A percentile compares a stretch with the other conserved stretches of the same genome.
Conservation (phyloP, 2,329 filamentous ascomycete genomes). For the Talaromyces sp. region DNA sequence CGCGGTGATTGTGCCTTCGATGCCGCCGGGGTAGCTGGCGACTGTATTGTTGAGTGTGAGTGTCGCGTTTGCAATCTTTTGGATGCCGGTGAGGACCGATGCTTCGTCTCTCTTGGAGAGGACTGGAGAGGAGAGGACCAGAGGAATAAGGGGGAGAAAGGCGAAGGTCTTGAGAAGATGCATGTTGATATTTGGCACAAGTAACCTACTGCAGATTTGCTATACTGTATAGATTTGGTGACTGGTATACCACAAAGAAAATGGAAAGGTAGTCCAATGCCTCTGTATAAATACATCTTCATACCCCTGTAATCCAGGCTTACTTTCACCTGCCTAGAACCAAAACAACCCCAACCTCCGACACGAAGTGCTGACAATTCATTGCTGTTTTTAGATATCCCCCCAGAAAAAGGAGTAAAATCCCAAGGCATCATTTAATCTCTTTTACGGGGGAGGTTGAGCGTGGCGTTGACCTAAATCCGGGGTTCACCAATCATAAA, state of each 20-base stretch:
- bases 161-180: not conserved
- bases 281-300: slow-evolving; percentile 6
- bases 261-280: not conserved
- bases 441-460: not conserved
- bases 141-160: not conserved
- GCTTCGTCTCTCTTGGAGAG: slow-evolving; percentile 11
- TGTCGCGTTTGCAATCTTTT: slow-evolving; percentile 3
- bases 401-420: not conserved
- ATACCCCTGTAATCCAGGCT: not conserved
- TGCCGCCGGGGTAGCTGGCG: slow-evolving; percentile 1
- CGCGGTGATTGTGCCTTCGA: slow-evolving; percentile 7
- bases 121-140: slow-evolving; percentile 4
- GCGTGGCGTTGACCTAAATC: slow-evolving; percentile 6
- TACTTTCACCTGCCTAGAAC: not conserved
- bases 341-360: not conserved
- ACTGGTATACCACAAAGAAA: not conserved
- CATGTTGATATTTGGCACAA: not conserved
- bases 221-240: not conserved
- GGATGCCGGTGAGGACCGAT: slow-evolving; percentile 8
- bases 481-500: not conserved
- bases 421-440: not conserved
- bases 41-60: slow-evolving; percentile 10
- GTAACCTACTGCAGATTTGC: not conserved
- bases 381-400: not conserved
- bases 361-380: not conserved